Base-by-base conservation (phyloP, 495 filamentous ascomycete species). In the Hypoxylon cercidicola region DNA sequence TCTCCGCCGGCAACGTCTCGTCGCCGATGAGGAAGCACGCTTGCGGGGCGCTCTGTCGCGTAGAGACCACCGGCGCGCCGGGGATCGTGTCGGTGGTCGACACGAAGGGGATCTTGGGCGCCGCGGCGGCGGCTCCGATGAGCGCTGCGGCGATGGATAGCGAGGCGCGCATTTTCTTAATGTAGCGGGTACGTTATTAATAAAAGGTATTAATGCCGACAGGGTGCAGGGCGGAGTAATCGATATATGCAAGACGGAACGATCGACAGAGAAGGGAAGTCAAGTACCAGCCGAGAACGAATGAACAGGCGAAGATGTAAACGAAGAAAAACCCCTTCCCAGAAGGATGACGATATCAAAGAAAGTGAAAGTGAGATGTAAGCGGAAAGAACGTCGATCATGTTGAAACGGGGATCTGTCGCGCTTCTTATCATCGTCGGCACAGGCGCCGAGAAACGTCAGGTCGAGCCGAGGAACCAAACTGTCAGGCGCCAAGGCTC, bases 1-100 rank as follows among this genome's bases (percentile, higher is more conserved):
- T 64, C 46, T 79, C 76, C 1, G 62, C 28, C 5, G 80, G 79
- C 1, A 82, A 74, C 7, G 70, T 66, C n/a, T 60, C 41, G 51
- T 50, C 70, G 25, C 81, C 81, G 59, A 83, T 63, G 5, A 83
- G 47, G 73, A 81, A 83, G 73, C 81, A 83, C 19, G 78, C 76
- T 9, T 67, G 15, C 0, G 11, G 6, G 2, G 34, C 15, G 53
- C 49, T 66, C 34, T 60, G 60, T 35, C 57, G 64, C 25, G 40
- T 34, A 51, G 8, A 23, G 23, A 66, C 20, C 1, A 39, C 7
- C 40, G 16, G 12, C 21, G 39, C 34, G 0, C 19, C 44, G 28
- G 59, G 67, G 12, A 72, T 60, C 2, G 55, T 58, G 0, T 37
- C 51, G 28, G 37, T 48, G 9, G 50, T 15, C 0, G 70, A 28